These are phyloP conservation scores for Rhizopogon vulgaris DNA, from an alignment of 768 basidiomycete genomes.

Conservation along the genomic window DNA sequence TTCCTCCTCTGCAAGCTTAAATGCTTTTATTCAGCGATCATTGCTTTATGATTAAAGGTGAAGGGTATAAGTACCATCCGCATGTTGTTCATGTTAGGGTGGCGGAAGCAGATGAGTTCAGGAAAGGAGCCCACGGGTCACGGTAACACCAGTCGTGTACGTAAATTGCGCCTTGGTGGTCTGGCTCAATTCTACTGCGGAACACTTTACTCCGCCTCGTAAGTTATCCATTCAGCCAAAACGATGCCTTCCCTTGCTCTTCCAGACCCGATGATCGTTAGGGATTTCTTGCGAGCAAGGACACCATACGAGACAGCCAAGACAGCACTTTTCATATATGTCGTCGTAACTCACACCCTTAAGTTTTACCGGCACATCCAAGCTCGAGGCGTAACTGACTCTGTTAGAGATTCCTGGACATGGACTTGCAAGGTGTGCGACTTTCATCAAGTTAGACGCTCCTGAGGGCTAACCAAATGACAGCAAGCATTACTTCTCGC, in stretches of 20 bases:
- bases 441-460: background rate
- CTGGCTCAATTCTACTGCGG: background rate
- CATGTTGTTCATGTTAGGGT: constrained; percentile 35
- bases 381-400: constrained; percentile 29
- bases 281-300: constrained; percentile 10
- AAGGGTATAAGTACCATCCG: constrained; percentile 44
- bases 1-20: constrained; percentile 67
- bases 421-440: constrained; percentile 21
- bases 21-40: constrained; percentile 3
- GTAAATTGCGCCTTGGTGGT: too few relatives aligned
- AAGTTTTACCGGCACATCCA: constrained; percentile 28
- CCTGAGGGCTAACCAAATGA: background rate
- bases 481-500: constrained; percentile 52
- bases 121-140: too few relatives aligned
- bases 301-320: constrained; percentile 25
- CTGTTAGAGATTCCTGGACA: constrained; percentile 19
- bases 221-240: background rate
- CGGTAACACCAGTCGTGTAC: too few relatives aligned
- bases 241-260: constrained; percentile 6
- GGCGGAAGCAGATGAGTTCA: background rate
- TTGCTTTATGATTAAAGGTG: background rate
- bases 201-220: background rate
- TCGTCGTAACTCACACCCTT: constrained; percentile 21
- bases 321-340: constrained; percentile 28
- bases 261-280: constrained; percentile 4